Evolutionary conservation across 192 early-diverging fungal genomes (phyloP), one percentile per base, ranked within the genome.

Genomic region (Rhizophagus clarus): DNA sequence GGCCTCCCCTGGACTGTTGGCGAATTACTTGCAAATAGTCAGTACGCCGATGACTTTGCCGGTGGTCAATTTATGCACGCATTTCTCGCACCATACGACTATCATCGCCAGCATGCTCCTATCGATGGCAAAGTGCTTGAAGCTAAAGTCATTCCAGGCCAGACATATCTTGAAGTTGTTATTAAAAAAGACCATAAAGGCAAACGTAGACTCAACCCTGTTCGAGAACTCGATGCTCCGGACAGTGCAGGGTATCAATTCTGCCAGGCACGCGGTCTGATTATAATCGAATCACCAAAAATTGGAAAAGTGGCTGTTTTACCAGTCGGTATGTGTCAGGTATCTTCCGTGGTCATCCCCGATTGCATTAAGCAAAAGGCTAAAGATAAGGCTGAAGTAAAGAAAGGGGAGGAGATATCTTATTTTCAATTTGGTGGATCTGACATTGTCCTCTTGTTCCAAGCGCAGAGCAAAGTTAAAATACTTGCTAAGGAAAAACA

Each of bases 381-480:
- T n/a, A n/a, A n/a, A n/a, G n/a, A n/a, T n/a, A n/a, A n/a, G 24
- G 42, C 4, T 40, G 37, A 40, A 40, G 81, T 91, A 10, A 69
- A 84, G 37, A 87, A 93, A 64, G 90, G 91, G 32, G 92, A 94
- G 74, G 94, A 95, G 79, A 88, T 92, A 63, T 92, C 93, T 40
- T 93, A 92, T 80, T 95, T 95, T 80, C 87, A 89, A 10, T 95
- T 93, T 80, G 93, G 93, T 32, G 94, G 94, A 12, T 91, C 90
- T 15, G 94, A 93, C 0, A 87, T 92, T 24, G 81, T 94, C 17
- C 73, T 90, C 8, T 61, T 94, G 28, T 95, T 95, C 80, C 87
- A 92, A 79, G 84, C 85, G 45, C 86, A 86, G 10, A 73, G 72
- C 26, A 17, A 73, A 51, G 72, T 73, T 47, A 42, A 73, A 24